Conservation (phyloP, 164 flowering plant genomes). For the Piper longum region DNA sequence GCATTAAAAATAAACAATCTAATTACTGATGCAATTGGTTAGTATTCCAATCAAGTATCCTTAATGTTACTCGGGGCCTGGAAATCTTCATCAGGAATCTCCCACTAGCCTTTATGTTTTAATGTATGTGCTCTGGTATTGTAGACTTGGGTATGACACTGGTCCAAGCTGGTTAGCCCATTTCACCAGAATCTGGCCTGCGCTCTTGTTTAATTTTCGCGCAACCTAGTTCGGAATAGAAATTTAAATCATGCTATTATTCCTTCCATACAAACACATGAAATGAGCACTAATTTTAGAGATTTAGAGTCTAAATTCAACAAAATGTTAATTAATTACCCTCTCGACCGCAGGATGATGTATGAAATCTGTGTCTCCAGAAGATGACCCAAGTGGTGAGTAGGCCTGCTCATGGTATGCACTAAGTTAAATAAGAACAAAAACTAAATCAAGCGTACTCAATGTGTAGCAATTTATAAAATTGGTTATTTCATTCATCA, state of each 20-base stretch:
- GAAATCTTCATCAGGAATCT: constrained; percentile 30
- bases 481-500: too few species aligned
- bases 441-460: background rate
- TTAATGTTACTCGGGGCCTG: constrained; percentile 17
- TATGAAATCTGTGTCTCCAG: constrained; percentile 24
- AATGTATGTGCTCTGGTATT: constrained; percentile 20
- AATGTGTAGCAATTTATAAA: background rate
- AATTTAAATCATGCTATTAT: too few species aligned
- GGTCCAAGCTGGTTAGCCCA: constrained; percentile 40
- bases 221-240: constrained; percentile 10
- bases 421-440: too few species aligned
- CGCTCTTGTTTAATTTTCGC: constrained; percentile 35
- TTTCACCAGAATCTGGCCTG: constrained; percentile 31
- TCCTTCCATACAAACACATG: too few species aligned
- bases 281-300: too few species aligned
- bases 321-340: background rate
- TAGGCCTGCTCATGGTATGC: constrained; percentile 19
- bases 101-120: constrained; percentile 32
- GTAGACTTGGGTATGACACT: constrained; percentile 36
- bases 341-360: constrained; percentile 22
- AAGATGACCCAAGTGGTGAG: constrained; percentile 20
- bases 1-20: background rate
- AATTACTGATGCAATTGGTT: background rate
- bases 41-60: background rate
- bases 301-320: too few species aligned